Base-by-base conservation (phyloP, 2,329 filamentous ascomycete species). In the Xylariaceae sp. region DNA sequence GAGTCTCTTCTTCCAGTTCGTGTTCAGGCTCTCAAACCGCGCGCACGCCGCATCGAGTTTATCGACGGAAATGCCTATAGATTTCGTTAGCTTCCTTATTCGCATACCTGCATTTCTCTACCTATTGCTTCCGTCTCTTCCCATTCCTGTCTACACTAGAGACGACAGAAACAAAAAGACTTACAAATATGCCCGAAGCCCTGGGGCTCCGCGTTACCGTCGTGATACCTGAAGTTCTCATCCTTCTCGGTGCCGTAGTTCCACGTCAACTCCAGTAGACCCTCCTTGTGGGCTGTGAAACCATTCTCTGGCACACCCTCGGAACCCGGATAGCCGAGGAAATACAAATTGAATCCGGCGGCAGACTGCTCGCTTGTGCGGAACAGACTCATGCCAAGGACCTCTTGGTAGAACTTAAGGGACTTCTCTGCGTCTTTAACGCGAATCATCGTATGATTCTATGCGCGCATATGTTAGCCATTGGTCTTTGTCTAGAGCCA, bases 391-490 rank as follows among this genome's bases (percentile, higher is more conserved):
- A 98, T 97, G 58, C 95, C 95, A 75, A 98, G 82, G 24, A 91
- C 82, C 6, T 97, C 91, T 74, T 94, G 84, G 77, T 94, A 94
- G 73, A 91, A 94, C 69, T 87, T 86, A 69, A 93, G 79, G 12
- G 87, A 90, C 74, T 85, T 87, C 71, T 91, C 82, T 21, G 82
- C 79, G 66, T 91, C 87, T 78, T 97, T 98, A 77, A 98, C 89
- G 26, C 95, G 90, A 66, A 99, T 85, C 95, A 98, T 98, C 54
- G 90, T 92, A 78, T 95, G 91, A 77, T 95, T 93, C 86, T 89
- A 59, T 8, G 6, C 21, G 11, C 7, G 3, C 3, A 23, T 5
- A 6, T 23, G 41, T 64, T 55, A 63, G 47, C 37, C 7, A n/a
- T 33, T 7, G 33, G 7, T 17, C 14, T 17, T 11, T 21, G n/a